Conservation (phyloP, 2,329 filamentous ascomycete genomes). For the Ascochyta lentis region DNA sequence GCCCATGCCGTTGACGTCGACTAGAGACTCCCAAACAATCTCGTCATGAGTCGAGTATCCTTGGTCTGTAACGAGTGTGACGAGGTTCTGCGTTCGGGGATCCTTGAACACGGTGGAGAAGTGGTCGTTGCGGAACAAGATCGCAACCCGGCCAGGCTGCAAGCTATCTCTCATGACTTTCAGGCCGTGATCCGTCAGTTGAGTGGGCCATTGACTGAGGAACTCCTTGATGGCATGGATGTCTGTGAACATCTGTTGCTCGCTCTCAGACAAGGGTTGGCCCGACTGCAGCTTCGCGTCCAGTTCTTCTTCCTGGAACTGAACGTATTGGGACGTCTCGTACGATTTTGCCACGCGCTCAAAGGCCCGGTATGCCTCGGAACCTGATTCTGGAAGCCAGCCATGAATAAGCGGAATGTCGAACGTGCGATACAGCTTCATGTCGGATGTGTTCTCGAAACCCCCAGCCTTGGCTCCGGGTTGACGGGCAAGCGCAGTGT, state of each 20-base stretch:
- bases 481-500: constrained; percentile 47
- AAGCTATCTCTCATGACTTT: constrained; percentile 74
- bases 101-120: constrained; percentile 95
- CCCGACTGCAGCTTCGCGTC: constrained; percentile 74
- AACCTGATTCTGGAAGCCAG: constrained; percentile 77
- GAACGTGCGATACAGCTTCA: constrained; percentile 91
- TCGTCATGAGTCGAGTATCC: constrained; percentile 89
- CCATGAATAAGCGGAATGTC: constrained; percentile 88
- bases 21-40: constrained; percentile 93
- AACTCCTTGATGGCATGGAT: constrained; percentile 85
- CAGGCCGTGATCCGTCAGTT: constrained; percentile 83
- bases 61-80: constrained; percentile 89
- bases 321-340: constrained; percentile 87
- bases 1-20: constrained; percentile 83
- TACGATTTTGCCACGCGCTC: constrained; percentile 80
- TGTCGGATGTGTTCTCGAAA: constrained; percentile 87
- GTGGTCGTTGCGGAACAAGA: constrained; percentile 96
- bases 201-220: constrained; percentile 79
- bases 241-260: constrained; percentile 83
- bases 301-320: constrained; percentile 88
- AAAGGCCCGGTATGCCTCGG: constrained; percentile 73
- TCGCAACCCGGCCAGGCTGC: constrained; percentile 79
- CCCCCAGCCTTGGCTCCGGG: constrained; percentile 65
- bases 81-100: constrained; percentile 74
- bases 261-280: constrained; percentile 69